A percentile compares a stretch with the other conserved stretches of the same genome.
These are phyloP conservation scores for Naganishia antarctica DNA, from an alignment of 768 basidiomycete genomes.

Conservation along the genomic window DNA sequence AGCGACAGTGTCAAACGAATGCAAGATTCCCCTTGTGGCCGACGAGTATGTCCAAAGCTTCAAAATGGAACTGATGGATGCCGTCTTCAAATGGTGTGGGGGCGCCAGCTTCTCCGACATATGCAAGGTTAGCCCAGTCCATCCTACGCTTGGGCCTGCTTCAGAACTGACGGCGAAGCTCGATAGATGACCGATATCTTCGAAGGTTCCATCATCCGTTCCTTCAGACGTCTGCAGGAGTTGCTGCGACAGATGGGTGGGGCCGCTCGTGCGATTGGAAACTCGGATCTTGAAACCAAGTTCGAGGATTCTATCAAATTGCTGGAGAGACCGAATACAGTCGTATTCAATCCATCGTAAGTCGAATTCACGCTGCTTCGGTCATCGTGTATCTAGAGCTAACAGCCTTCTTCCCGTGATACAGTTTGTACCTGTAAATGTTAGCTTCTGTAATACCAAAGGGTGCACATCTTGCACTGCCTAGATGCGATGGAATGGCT, in stretches of 20 bases:
- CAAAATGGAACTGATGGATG: conserved; percentile 98
- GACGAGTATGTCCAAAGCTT: conserved; percentile 93
- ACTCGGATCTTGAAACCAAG: conserved; percentile 84
- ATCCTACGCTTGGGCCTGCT: too few relatives aligned
- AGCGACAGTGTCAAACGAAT: conserved; percentile 93
- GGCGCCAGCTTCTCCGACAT: conserved; percentile 94
- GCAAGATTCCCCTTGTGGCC: conserved; percentile 79
- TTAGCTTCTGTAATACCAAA: too few relatives aligned
- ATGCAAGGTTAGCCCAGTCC: conserved; percentile 68
- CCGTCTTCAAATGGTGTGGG: conserved; percentile 95
- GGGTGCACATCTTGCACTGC: too few relatives aligned
- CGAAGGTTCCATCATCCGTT: conserved; percentile 92
- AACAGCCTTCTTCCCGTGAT: neutral
- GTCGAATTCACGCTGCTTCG: neutral
- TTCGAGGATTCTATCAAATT: conserved; percentile 87
- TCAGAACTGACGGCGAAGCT: conserved; percentile 12
- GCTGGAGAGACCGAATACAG: conserved; percentile 88
- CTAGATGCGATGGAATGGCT: too few relatives aligned
- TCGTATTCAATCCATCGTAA: conserved; percentile 53
- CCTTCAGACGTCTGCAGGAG: conserved; percentile 89
- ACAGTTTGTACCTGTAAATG: conserved; percentile 17
- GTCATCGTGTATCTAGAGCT: neutral
- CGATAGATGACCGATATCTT: conserved; percentile 89
- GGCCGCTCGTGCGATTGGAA: conserved; percentile 88
- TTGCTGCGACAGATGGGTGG: conserved; percentile 89